Evolutionary conservation across 106 monocot species (phyloP).

Genomic region (Posidonia australis): DNA sequence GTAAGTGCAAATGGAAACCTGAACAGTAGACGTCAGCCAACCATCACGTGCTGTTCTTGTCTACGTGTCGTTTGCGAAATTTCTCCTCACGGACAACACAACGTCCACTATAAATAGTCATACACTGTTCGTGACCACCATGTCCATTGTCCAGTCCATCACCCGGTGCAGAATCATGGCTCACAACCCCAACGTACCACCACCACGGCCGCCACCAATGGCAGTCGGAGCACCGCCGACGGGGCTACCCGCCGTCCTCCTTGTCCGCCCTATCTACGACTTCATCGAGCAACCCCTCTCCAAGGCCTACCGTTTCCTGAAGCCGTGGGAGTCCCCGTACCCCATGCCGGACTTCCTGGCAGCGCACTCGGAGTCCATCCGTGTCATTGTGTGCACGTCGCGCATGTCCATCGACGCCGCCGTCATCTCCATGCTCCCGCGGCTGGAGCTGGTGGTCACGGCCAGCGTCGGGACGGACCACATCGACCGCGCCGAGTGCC

Average conservation of each 20-base stretch:
- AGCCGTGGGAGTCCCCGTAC: slow-evolving; percentile 2
- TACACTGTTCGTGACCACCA: no score
- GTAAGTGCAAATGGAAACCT: no score
- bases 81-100: no score
- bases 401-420: not conserved
- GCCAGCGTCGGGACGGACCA: slow-evolving; percentile 2
- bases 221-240: no score
- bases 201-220: not conserved
- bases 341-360: not conserved
- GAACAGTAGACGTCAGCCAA: no score
- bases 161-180: no score
- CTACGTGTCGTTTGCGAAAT: no score
- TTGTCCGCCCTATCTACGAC: not conserved
- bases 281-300: slow-evolving; percentile 4
- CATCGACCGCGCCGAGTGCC: slow-evolving; percentile 14
- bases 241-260: not conserved
- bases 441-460: slow-evolving; percentile 1
- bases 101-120: no score
- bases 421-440: not conserved
- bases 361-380: not conserved
- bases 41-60: no score
- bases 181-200: no score
- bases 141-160: no score
- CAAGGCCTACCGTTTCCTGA: not conserved
- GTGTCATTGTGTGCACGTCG: not conserved